Evolutionary conservation across 345 rosid genomes (phyloP), one percentile per base, ranked within the genome.

Genomic region (Heritiera littoralis): DNA sequence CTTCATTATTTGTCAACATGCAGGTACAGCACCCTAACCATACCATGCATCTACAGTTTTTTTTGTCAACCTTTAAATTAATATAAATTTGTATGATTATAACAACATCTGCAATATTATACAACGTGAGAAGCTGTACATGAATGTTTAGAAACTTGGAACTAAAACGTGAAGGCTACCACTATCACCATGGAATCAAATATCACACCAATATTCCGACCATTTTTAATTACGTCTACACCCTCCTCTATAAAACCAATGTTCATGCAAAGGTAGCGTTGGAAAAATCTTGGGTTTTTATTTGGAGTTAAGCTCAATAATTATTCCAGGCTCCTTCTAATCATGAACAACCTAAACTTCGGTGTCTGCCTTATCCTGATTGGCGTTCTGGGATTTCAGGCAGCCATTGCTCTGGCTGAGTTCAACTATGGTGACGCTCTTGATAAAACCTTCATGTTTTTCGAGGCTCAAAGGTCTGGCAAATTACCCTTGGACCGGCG

Each of bases 391-490:
- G 81, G 79, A 10, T 61, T 77, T 8, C 40, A 73, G 46, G 80
- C 84, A 71, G 82, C 77, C 66, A n/a, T 72, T 59, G 82, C 83
- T 3, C 6, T 0, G 46, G 63, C 78, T 48, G 78, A 83, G 15
- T 87, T 84, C 78, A 81, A 88, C 78, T 90, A 89, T 55, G 89
- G 72, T 32, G 86, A 78, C 52, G 95, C 93, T 6, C 87, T 90
- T n/a, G 92, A 84, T 61, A 90, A 88, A 82, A 87, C 88, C 70
- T 86, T 90, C 72, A 18, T 88, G 92, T 92, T 90, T 82, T 86
- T 87, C 46, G 93, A 92, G 84, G 92, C 93, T 15, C 92, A 92
- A 80, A 80, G 95, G 76, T 90, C 93, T 0, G 95, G 95, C 41
- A 87, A 82, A 59, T 83, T 92, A 4, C 91, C 88, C 6, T 12